phyloP scores from a whole-genome alignment of 768 basidiomycete species.

The Collybiopsis luxurians region DNA sequence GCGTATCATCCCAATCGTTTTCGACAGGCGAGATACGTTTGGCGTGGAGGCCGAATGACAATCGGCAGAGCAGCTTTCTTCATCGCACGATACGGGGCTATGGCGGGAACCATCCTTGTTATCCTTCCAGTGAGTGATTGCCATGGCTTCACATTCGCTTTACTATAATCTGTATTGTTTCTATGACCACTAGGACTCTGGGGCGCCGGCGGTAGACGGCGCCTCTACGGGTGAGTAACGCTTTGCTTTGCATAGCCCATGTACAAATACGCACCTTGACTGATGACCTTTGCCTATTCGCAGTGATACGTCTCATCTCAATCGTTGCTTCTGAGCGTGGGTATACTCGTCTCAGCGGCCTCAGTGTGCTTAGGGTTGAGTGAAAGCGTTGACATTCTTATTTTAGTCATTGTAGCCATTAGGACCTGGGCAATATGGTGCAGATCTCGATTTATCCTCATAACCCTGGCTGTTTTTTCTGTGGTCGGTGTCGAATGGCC shows the following conservation, averaged over 20 bases:
- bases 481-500: slow-evolving; percentile 8
- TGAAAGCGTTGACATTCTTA: not conserved
- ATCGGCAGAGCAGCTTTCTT: slow-evolving; percentile 9
- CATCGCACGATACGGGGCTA: slow-evolving; percentile 13
- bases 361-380: not conserved
- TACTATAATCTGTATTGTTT: too few species aligned
- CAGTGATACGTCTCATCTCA: slow-evolving; percentile 9
- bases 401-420: slow-evolving; percentile 22
- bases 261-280: too few species aligned
- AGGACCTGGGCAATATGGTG: slow-evolving; percentile 26
- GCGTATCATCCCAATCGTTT: not conserved
- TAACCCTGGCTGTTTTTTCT: slow-evolving; percentile 4
- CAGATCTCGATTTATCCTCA: slow-evolving; percentile 12
- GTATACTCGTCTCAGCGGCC: not conserved
- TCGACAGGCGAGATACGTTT: slow-evolving; percentile 11
- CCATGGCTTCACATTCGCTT: too few species aligned
- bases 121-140: slow-evolving; percentile 12
- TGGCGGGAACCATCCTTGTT: slow-evolving; percentile 11
- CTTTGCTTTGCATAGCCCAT: not conserved
- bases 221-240: not conserved
- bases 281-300: not conserved
- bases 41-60: slow-evolving; percentile 10
- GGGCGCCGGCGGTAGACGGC: not conserved
- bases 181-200: not conserved
- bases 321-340: slow-evolving; percentile 16